Evolutionary conservation across 306 rosid genomes (phyloP).

Genomic region (Arachis hypogaea): DNA sequence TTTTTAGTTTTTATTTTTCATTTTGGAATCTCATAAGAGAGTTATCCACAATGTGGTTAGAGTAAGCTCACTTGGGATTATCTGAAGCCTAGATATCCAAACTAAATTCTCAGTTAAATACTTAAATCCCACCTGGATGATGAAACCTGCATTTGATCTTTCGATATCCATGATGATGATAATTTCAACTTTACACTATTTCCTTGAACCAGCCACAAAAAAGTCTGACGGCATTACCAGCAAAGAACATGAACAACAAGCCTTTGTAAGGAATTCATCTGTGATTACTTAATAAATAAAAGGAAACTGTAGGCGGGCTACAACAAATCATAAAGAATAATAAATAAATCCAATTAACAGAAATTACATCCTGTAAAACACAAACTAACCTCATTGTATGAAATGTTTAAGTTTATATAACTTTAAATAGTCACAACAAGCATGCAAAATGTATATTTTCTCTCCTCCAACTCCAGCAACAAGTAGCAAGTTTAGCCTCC

Average conservation of each 20-base stretch:
- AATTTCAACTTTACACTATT: constrained; percentile 8
- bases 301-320: constrained; percentile 9
- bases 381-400: constrained; percentile 20
- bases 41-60: constrained; percentile 16
- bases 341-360: constrained; percentile 20
- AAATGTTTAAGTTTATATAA: constrained; percentile 31
- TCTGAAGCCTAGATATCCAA: constrained; percentile 18
- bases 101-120: constrained; percentile 3
- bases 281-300: background rate
- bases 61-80: constrained; percentile 3
- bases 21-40: background rate
- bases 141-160: constrained; percentile 24
- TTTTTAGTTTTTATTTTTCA: background rate
- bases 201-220: background rate
- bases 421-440: constrained; percentile 35
- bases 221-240: background rate
- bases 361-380: constrained; percentile 32
- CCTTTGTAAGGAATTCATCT: constrained; percentile 21
- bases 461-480: constrained; percentile 10
- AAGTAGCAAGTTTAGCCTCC: constrained; percentile 25
- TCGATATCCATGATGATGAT: constrained; percentile 2
- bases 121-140: constrained; percentile 15
- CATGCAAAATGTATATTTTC: constrained; percentile 29
- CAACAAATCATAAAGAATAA: constrained; percentile 30
- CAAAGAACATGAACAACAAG: constrained; percentile 23